Conservation (phyloP, 2,329 filamentous ascomycete genomes). For the Botrytis galanthina region DNA sequence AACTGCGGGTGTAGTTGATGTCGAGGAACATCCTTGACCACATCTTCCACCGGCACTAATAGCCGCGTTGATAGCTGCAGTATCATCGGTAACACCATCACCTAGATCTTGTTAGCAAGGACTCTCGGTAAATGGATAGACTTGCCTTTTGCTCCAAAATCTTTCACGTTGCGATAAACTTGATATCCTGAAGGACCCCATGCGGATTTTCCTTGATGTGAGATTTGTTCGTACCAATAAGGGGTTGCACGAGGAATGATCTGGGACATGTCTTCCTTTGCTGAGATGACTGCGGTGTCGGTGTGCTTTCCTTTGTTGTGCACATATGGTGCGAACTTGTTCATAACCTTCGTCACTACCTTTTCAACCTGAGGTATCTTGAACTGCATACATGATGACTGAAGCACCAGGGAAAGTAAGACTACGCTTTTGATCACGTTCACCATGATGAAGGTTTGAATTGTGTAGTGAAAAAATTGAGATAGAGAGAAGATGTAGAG, state of each 20-base stretch:
- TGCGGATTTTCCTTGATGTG: conserved; percentile 26
- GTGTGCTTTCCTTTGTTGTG: conserved; percentile 16
- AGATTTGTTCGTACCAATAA: conserved; percentile 29
- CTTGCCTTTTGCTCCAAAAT: conserved; percentile 24
- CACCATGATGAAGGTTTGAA: conserved; percentile 16
- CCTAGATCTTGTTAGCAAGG: conserved; percentile 16
- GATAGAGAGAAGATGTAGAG: background rate
- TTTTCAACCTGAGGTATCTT: conserved; percentile 18
- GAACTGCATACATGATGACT: conserved; percentile 18
- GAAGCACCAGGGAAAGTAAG: conserved; percentile 11
- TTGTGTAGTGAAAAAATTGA: background rate
- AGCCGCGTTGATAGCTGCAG: conserved; percentile 70
- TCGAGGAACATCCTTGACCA: conserved; percentile 48
- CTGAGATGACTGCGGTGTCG: background rate
- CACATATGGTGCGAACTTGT: conserved; percentile 15
- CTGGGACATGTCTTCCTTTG: conserved; percentile 15
- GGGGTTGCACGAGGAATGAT: conserved; percentile 19
- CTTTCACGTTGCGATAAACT: conserved; percentile 27
- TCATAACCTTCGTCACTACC: conserved; percentile 14
- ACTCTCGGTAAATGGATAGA: conserved; percentile 36
- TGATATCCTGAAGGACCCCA: conserved; percentile 25
- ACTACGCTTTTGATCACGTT: conserved; percentile 1
- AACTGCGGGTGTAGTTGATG: conserved; percentile 48
- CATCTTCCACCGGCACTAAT: conserved; percentile 29
- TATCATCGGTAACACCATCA: conserved; percentile 72